Evolutionary conservation across 495 filamentous ascomycete species (phyloP).

Genomic region (Apiosordaria backusii): DNA sequence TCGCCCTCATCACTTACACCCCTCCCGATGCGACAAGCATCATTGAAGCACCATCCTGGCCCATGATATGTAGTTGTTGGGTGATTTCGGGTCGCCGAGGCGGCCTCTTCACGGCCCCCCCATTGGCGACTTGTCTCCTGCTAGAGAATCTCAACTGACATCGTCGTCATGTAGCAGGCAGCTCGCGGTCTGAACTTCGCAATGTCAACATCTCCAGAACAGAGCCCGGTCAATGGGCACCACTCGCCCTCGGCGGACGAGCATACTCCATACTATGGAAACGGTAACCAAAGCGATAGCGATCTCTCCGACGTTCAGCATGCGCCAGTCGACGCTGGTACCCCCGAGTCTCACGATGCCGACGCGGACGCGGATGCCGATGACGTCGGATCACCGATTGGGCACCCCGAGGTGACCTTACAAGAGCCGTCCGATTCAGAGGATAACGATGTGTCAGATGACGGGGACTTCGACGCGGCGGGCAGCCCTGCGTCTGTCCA

Average conservation of each 20-base stretch:
- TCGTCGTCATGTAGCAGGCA: conserved; percentile 46
- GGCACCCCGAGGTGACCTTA: conserved; percentile 52
- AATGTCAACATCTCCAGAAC: conserved; percentile 50
- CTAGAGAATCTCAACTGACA: conserved; percentile 38
- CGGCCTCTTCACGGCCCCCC: conserved; percentile 29
- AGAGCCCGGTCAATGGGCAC: conserved; percentile 44
- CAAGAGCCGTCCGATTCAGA: conserved; percentile 44
- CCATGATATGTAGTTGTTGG: conserved; percentile 24
- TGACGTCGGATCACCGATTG: conserved; percentile 60
- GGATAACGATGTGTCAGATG: conserved; percentile 69
- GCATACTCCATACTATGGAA: conserved; percentile 25
- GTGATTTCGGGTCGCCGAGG: conserved; percentile 37
- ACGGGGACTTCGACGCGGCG: conserved; percentile 74
- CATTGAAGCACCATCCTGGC: conserved; percentile 26
- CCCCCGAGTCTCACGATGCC: conserved; percentile 49
- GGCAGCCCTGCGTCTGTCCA: conserved; percentile 55
- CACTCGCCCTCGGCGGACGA: conserved; percentile 32
- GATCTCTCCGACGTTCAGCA: conserved; percentile 47
- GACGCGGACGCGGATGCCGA: conserved; percentile 30
- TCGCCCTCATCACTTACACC: conserved; percentile 45
- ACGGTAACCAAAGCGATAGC: conserved; percentile 42
- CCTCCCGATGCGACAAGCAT: conserved; percentile 44
- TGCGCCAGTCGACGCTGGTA: conserved; percentile 24
- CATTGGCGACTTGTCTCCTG: conserved; percentile 19
- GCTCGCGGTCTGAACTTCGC: conserved; percentile 36